phyloP scores from a whole-genome alignment of 2,329 filamentous ascomycete species.

The Zymoseptoria pseudotritici region DNA sequence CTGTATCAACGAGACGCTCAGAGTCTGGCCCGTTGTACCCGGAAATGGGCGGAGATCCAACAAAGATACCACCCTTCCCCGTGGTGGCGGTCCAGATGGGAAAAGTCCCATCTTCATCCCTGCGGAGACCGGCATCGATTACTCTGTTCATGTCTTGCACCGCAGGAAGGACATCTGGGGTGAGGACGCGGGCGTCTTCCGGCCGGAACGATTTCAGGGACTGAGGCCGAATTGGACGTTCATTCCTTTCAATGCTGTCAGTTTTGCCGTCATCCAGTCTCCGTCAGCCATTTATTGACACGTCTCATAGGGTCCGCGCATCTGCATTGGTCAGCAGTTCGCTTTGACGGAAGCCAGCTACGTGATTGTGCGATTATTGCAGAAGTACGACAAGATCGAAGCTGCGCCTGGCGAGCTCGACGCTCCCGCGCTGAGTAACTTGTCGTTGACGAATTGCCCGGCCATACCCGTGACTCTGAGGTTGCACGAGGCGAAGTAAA shows the following conservation, averaged over 20 bases:
- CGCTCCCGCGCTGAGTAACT: constrained; percentile 13
- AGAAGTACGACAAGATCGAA: constrained; percentile 26
- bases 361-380: constrained; percentile 25
- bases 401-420: constrained; percentile 16
- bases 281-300: constrained; percentile 12
- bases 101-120: constrained; percentile 46
- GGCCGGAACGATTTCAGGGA: constrained; percentile 30
- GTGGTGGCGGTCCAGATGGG: constrained; percentile 48
- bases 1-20: constrained; percentile 50
- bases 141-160: constrained; percentile 31
- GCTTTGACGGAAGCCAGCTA: constrained; percentile 41
- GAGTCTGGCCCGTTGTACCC: constrained; percentile 71
- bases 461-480: constrained; percentile 19
- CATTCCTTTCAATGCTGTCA: constrained; percentile 29
- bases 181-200: constrained; percentile 33
- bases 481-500: constrained; percentile 18
- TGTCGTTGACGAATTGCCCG: constrained; percentile 27
- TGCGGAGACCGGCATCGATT: constrained; percentile 25
- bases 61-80: constrained; percentile 65
- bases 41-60: constrained; percentile 52
- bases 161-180: constrained; percentile 33
- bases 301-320: constrained; percentile 51
- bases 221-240: constrained; percentile 28
- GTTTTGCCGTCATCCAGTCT: background rate
- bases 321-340: constrained; percentile 78